Conservation (phyloP, 2,329 filamentous ascomycete genomes). For the Penicillium corylophilum region DNA sequence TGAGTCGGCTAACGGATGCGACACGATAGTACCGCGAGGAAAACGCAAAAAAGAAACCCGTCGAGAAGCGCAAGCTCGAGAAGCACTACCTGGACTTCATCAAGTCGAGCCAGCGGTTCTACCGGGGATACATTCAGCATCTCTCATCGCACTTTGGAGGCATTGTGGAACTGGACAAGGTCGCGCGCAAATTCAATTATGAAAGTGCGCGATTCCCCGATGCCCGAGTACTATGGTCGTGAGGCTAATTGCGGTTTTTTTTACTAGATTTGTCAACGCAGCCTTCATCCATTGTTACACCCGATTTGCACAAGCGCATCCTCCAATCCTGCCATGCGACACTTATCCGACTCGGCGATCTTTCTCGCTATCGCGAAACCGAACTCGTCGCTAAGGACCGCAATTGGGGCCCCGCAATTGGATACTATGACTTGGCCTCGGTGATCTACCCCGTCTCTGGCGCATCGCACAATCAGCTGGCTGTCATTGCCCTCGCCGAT, state of each 20-base stretch:
- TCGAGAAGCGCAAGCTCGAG: slow-evolving; percentile 72
- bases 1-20: slow-evolving; percentile 7
- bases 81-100: slow-evolving; percentile 82
- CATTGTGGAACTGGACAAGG: slow-evolving; percentile 58
- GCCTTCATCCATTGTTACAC: slow-evolving; percentile 47
- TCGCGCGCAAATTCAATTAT: slow-evolving; percentile 53
- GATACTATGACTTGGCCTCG: slow-evolving; percentile 80
- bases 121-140: slow-evolving; percentile 78
- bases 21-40: slow-evolving; percentile 49
- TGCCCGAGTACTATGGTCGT: neutral
- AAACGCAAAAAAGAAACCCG: slow-evolving; percentile 53
- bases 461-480: slow-evolving; percentile 84
- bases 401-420: slow-evolving; percentile 75
- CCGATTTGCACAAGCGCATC: slow-evolving; percentile 58
- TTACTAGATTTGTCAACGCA: slow-evolving; percentile 44
- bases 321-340: slow-evolving; percentile 76
- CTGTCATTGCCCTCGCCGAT: slow-evolving; percentile 75
- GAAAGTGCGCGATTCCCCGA: slow-evolving; percentile 40
- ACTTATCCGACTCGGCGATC: slow-evolving; percentile 82
- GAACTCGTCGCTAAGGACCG: slow-evolving; percentile 71
- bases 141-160: slow-evolving; percentile 62
- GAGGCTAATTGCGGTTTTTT: slow-evolving; percentile 1
- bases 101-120: slow-evolving; percentile 84
- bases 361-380: slow-evolving; percentile 78
- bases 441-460: slow-evolving; percentile 77